Conservation (phyloP, 441 rosid species). For the Omphalea diandra region DNA sequence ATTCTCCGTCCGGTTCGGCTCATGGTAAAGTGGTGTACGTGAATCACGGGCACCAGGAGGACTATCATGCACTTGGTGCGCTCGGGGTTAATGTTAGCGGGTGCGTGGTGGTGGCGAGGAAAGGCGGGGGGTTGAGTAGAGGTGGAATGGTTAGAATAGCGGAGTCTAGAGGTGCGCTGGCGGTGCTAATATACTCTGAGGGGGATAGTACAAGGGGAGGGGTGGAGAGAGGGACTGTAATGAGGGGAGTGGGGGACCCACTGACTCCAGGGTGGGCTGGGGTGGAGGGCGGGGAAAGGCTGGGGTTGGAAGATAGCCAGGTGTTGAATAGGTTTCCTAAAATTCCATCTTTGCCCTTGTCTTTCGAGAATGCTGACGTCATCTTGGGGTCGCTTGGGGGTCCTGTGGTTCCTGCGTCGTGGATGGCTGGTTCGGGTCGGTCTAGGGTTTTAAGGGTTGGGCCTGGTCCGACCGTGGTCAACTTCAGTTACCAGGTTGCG, state of each 20-base stretch:
- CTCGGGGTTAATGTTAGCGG: conserved; percentile 65
- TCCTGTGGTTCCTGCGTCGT: conserved; percentile 47
- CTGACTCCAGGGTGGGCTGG: conserved; percentile 90
- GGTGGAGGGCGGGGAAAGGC: conserved; percentile 64
- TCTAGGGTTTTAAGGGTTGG: conserved; percentile 45
- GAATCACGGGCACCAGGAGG: conserved; percentile 73
- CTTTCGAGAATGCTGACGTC: conserved; percentile 61
- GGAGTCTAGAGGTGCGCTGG: conserved; percentile 66
- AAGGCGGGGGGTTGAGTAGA: conserved; percentile 65
- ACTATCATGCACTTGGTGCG: conserved; percentile 54
- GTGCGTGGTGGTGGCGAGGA: conserved; percentile 61
- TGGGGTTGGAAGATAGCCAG: conserved; percentile 53
- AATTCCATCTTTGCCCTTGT: conserved; percentile 81
- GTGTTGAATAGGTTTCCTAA: conserved; percentile 63
- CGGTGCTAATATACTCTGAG: conserved; percentile 72
- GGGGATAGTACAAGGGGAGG: conserved; percentile 39
- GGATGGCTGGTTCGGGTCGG: conserved; percentile 50
- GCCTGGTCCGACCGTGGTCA: conserved; percentile 68
- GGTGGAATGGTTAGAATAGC: conserved; percentile 64
- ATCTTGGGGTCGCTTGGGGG: conserved; percentile 68
- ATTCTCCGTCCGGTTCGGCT: conserved; percentile 80
- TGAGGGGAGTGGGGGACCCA: conserved; percentile 95
- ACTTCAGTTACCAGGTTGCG: conserved; percentile 77
- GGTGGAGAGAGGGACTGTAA: conserved; percentile 90
- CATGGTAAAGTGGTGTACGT: conserved; percentile 58